phyloP scores from a whole-genome alignment of 2,329 filamentous ascomycete species.

The Neonectria magnoliae region DNA sequence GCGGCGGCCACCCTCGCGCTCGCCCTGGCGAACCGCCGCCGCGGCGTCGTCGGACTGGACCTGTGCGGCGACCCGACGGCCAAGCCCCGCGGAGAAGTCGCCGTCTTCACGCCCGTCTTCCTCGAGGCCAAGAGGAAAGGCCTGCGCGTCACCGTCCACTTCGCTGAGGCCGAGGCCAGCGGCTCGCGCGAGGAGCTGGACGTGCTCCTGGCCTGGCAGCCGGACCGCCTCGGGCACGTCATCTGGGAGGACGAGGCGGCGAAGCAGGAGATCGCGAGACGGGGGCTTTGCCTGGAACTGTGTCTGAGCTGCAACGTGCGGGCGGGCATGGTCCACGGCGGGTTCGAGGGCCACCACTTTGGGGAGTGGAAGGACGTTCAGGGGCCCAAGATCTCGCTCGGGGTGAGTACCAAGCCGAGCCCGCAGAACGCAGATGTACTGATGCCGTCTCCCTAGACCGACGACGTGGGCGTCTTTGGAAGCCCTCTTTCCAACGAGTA shows the following conservation, averaged over 20 bases:
- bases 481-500: slow-evolving; percentile 83
- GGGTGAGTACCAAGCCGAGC: slow-evolving; percentile 63
- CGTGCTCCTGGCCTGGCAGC: slow-evolving; percentile 71
- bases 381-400: slow-evolving; percentile 71
- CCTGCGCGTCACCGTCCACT: slow-evolving; percentile 78
- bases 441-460: slow-evolving; percentile 65
- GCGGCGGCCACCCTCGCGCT: slow-evolving; percentile 73
- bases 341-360: slow-evolving; percentile 78
- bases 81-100: slow-evolving; percentile 65
- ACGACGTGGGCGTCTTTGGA: slow-evolving; percentile 85
- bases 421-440: slow-evolving; percentile 4
- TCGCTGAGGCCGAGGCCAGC: slow-evolving; percentile 74
- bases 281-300: slow-evolving; percentile 74
- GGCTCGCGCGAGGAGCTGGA: slow-evolving; percentile 68
- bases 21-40: slow-evolving; percentile 62
- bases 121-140: slow-evolving; percentile 62
- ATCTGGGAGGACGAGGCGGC: slow-evolving; percentile 74
- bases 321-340: slow-evolving; percentile 75
- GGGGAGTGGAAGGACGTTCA: slow-evolving; percentile 72
- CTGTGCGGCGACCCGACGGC: slow-evolving; percentile 77
- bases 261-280: slow-evolving; percentile 62
- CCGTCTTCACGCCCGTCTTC: slow-evolving; percentile 69
- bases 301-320: slow-evolving; percentile 86
- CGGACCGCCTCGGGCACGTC: slow-evolving; percentile 79
- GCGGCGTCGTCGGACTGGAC: slow-evolving; percentile 77